Evolutionary conservation across 176 grass and related monocot genomes (phyloP).

Genomic region (Avena atlantica): DNA sequence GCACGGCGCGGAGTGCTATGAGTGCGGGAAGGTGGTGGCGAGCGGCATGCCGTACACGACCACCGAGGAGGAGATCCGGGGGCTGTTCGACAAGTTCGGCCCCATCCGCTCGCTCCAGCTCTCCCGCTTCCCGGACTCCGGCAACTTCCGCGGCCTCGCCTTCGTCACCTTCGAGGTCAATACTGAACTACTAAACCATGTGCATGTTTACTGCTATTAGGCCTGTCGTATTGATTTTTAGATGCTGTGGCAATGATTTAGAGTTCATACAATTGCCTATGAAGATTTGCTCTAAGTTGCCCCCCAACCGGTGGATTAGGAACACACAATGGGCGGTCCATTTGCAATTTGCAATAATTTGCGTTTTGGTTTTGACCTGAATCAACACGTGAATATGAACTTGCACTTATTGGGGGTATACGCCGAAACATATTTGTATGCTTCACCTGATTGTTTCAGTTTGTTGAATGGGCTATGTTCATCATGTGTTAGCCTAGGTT

Average conservation of each 20-base stretch:
- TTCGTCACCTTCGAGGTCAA: constrained; percentile 86
- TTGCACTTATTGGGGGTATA: neutral
- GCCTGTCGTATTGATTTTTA: neutral
- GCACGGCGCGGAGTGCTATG: constrained; percentile 36
- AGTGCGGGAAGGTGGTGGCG: constrained; percentile 77
- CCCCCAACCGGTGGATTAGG: neutral
- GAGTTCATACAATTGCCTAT: neutral
- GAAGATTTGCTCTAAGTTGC: neutral
- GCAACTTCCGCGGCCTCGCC: constrained; percentile 86
- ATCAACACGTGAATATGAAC: neutral
- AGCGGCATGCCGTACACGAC: constrained; percentile 88
- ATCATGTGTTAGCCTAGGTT: neutral
- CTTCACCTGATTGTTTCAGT: neutral
- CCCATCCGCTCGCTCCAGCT: constrained; percentile 76
- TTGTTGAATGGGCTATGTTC: constrained; percentile 1
- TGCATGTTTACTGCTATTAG: neutral
- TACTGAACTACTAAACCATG: neutral
- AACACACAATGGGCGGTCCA: too few species aligned
- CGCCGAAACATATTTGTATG: neutral
- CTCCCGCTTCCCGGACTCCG: constrained; percentile 83
- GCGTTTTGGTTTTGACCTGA: neutral
- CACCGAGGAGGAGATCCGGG: constrained; percentile 71
- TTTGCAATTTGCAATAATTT: neutral
- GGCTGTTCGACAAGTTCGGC: constrained; percentile 69
- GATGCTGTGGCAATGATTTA: neutral